Conservation (phyloP, 805 yeast genomes). For the Yarrowia sp. region DNA sequence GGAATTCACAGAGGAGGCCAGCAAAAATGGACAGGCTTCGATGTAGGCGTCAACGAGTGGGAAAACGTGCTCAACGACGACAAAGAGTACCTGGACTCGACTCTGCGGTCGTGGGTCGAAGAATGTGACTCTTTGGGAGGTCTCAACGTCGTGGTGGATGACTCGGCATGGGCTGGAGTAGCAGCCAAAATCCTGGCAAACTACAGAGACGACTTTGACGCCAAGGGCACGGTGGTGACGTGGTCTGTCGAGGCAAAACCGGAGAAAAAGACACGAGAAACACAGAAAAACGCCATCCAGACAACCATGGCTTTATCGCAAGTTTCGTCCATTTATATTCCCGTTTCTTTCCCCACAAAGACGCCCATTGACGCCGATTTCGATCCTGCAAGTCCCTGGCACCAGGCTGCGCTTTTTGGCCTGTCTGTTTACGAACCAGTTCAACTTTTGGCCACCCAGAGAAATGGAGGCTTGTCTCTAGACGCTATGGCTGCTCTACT, state of each 20-base stretch:
- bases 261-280: conserved; percentile 28
- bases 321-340: conserved; percentile 54
- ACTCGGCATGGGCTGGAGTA: conserved; percentile 84
- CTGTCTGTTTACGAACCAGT: conserved; percentile 46
- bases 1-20: conserved; percentile 38
- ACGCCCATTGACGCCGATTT: conserved; percentile 27
- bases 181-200: conserved; percentile 49
- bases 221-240: conserved; percentile 46
- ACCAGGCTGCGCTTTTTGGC: conserved; percentile 41
- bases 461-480: neutral
- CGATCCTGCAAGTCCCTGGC: conserved; percentile 44
- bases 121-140: conserved; percentile 74
- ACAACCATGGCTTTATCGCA: conserved; percentile 47
- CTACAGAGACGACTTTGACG: conserved; percentile 65
- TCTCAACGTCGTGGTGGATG: conserved; percentile 66
- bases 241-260: conserved; percentile 45
- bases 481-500: conserved; percentile 11
- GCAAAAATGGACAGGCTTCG: conserved; percentile 34
- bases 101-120: conserved; percentile 63
- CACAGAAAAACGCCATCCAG: conserved; percentile 44
- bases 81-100: conserved; percentile 53
- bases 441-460: conserved; percentile 38
- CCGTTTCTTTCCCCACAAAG: conserved; percentile 42
- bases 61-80: conserved; percentile 37
- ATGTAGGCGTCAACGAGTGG: conserved; percentile 63